These are phyloP conservation scores for Malus hybrid DNA, from an alignment of 331 rosid species.

Conservation along the genomic window DNA sequence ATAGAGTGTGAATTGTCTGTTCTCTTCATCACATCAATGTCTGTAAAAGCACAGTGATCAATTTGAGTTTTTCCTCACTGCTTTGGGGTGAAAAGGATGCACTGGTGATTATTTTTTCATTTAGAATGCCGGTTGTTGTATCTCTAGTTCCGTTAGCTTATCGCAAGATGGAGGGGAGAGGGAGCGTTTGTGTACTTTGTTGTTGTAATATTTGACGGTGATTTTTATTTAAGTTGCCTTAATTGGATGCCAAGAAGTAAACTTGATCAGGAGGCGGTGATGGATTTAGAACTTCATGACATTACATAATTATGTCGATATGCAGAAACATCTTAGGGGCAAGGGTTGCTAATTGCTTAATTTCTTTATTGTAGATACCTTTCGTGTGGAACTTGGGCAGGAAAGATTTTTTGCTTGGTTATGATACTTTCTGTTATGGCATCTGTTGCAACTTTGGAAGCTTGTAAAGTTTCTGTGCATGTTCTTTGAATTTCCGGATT, in stretches of 20 bases:
- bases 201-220: not conserved
- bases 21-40: not conserved
- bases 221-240: not conserved
- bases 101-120: not conserved
- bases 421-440: slow-evolving; percentile 82
- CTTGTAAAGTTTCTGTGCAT: slow-evolving; percentile 22
- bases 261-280: not conserved
- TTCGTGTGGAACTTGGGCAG: slow-evolving; percentile 82
- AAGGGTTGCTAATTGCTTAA: slow-evolving; percentile 8
- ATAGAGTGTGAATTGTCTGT: not conserved
- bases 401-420: slow-evolving; percentile 82
- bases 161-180: not conserved
- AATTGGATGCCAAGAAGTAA: not conserved
- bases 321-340: not conserved
- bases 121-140: not conserved
- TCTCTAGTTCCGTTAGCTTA: not conserved
- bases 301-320: not conserved
- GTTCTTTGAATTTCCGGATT: not conserved
- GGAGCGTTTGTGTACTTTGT: not conserved
- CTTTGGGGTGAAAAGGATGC: not conserved
- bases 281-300: not conserved
- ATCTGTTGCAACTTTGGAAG: slow-evolving; percentile 65
- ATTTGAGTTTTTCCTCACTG: not conserved
- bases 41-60: not conserved
- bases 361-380: slow-evolving; percentile 47